Evolutionary conservation across 202 grass and related monocot species (phyloP), one percentile per base, ranked within the genome.

Genomic region (Hordeum pubiflorum): DNA sequence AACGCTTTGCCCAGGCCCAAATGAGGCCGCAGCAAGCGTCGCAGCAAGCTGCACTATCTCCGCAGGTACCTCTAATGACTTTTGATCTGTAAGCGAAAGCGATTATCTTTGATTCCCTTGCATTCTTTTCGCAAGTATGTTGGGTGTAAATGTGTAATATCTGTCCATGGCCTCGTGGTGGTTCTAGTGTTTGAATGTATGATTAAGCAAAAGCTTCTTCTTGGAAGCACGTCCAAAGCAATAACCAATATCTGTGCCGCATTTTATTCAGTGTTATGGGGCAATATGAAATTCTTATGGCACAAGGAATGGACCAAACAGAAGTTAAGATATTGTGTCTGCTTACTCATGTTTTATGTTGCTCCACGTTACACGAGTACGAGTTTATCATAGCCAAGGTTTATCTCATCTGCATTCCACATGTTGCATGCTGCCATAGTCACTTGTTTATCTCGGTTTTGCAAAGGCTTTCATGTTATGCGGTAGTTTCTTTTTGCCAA

Each of bases 1-100:
- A 93, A 83, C 87, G 92, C 43, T 91, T 93, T 78, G 81, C 84
- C 43, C 92, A 94, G 32, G 82, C 84, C 14, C 96, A 96, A 80
- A 89, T 93, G 80, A 94, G 89, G 58, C 88, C 91, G 32, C 96
- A 94, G 11, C 92, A 98, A 66, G 73, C 73, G 2, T 78, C 81
- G 58, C 94, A 92, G 77, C 84, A 86, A 71, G 70, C 77, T 6
- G 75, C 87, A 72, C 74, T 88, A 33, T 99, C 96, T 83, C 90
- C 96, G 24, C 96, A 99, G 90, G 92, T 98, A 86, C 27, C 15
- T 26, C 15, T 69, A 14, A 29, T 7, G 72, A 33, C 38, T 76
- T 82, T 13, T 24, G 24, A 78, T 83, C 46, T 50, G 50, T 38
- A 29, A 63, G 54, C 1, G 10, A 78, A 69, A 81, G 17, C 52